Base-by-base conservation (phyloP, 176 grass and related monocot genomes). In the Panicum miliaceum region DNA sequence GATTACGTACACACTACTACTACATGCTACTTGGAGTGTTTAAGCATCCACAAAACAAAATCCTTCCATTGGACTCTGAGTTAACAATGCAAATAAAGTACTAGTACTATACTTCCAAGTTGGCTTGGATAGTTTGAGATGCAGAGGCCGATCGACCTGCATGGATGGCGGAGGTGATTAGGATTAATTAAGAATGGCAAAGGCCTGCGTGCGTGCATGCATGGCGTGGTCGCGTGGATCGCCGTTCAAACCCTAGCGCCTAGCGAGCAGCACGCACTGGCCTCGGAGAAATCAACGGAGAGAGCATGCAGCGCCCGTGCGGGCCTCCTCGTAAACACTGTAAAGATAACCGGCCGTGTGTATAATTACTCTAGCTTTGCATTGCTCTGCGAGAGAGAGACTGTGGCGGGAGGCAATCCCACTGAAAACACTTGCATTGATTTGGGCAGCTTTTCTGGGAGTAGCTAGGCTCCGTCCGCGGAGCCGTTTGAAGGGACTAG, bases 231-330 rank as follows among this genome's bases (percentile, higher is more conserved):
- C 29, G 80, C 14, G 15, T 61, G 50, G 79, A 18, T 48, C 43
- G 56, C 58, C 78, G 56, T 77, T 75, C 67, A 85, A 80, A 86
- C 81, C 81, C 72, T 79, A 89, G 48, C 3, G 16, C 34, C 1
- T 50, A 84, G 68, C 18, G 20, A 71, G 67, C 81, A 73, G 71
- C 64, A 71, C 20, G 70, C 81, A 58, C 76, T 77, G 46, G 86
- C 89, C 87, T 94, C 10, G 92, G 92, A 94, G 89, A 94, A 92
- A 94, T 94, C 89, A 79, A 87, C 92, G 89, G 89, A 85, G 70
- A 84, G 74, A 6, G 25, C 23, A 18, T 22, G 37, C 22, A 32
- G 29, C 91, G 58, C 87, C 86, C 87, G 92, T 91, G 89, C 86
- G 84, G 42, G 89, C 86, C 89, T 80, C 87, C 92, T 91, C 84